Evolutionary conservation across 345 rosid species (phyloP).

Genomic region (Rhodomyrtus tomentosa): DNA sequence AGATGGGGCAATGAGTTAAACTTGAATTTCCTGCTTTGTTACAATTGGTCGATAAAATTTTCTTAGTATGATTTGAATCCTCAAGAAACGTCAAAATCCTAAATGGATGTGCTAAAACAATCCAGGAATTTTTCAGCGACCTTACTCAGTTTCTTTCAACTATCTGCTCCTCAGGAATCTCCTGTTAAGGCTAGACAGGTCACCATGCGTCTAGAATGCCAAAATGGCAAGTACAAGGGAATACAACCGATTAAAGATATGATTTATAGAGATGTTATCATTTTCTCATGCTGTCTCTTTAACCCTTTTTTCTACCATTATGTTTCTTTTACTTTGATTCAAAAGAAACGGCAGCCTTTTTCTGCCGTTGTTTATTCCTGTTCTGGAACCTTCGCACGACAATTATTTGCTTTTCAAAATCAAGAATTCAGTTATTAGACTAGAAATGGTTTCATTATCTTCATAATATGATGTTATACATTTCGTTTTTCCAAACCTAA

Average conservation of each 20-base stretch:
- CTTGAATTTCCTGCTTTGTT: background rate
- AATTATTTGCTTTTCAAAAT: background rate
- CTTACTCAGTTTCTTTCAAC: background rate
- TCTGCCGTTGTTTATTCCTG: background rate
- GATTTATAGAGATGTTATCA: background rate
- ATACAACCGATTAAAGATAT: background rate
- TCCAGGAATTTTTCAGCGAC: background rate
- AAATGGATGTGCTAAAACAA: background rate
- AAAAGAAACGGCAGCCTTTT: background rate
- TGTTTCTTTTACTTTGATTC: background rate
- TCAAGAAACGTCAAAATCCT: background rate
- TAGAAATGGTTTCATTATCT: background rate
- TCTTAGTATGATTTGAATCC: background rate
- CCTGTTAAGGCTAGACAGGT: background rate
- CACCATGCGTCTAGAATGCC: background rate
- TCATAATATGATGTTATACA: background rate
- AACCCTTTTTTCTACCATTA: background rate
- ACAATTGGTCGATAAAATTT: background rate
- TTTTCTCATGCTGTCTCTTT: background rate
- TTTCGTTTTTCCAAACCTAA: background rate
- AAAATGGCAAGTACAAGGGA: background rate
- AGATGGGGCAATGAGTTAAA: background rate
- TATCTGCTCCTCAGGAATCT: background rate
- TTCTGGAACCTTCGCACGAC: background rate
- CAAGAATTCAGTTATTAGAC: background rate